phyloP scores from a whole-genome alignment of 1,284 basidiomycete species.

The Cystobasidium sp. region DNA sequence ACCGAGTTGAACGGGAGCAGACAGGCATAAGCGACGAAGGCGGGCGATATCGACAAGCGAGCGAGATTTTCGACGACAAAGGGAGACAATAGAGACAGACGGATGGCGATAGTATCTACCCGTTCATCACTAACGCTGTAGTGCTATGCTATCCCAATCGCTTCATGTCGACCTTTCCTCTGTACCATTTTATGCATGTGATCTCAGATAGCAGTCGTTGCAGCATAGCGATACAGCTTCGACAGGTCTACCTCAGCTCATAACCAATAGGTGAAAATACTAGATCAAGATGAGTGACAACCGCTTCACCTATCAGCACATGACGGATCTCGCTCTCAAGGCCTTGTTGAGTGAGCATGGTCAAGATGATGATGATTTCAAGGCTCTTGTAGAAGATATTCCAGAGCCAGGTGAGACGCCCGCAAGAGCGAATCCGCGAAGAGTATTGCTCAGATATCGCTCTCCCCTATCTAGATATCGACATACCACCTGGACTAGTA shows the following conservation, averaged over 20 bases:
- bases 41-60: not conserved
- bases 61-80: not conserved
- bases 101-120: too few species aligned
- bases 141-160: too few species aligned
- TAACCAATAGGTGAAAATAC: not conserved
- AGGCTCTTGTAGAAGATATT: slow-evolving; percentile 27
- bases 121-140: too few species aligned
- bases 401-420: slow-evolving; percentile 30
- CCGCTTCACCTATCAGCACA: slow-evolving; percentile 43
- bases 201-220: too few species aligned
- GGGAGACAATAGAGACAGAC: not conserved
- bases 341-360: slow-evolving; percentile 15
- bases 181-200: too few species aligned
- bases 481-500: slow-evolving; percentile 49
- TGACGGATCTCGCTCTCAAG: slow-evolving; percentile 22
- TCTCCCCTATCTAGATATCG: slow-evolving; percentile 50
- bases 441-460: not conserved
- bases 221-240: not conserved
- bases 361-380: slow-evolving; percentile 8
- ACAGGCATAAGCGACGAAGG: not conserved
- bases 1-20: slow-evolving; percentile 7
- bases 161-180: too few species aligned
- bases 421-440: not conserved
- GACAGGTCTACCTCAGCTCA: not conserved
- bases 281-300: slow-evolving; percentile 33